A percentile compares a stretch with the other conserved stretches of the same genome.
Conservation (phyloP, 2,329 filamentous ascomycete genomes). For the Sarocladium brachiariae region DNA sequence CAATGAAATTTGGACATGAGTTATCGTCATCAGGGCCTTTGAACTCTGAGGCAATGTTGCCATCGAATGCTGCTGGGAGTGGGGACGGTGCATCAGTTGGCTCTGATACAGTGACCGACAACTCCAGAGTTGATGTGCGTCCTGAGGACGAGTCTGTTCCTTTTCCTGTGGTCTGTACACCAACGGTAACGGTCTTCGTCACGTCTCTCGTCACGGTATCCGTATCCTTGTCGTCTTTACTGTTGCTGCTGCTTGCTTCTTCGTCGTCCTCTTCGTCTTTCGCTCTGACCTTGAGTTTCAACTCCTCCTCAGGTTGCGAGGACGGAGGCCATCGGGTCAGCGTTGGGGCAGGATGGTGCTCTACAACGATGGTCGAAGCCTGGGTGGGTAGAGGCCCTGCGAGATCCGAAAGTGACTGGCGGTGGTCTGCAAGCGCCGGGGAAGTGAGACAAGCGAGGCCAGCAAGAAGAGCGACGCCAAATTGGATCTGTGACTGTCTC, state of each 20-base stretch:
- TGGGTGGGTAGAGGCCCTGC: background rate
- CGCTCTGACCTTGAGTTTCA: background rate
- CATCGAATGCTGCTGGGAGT: slow-evolving; percentile 62
- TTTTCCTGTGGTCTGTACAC: background rate
- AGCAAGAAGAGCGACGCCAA: background rate
- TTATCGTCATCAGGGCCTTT: slow-evolving; percentile 38
- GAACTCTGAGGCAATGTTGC: slow-evolving; percentile 56
- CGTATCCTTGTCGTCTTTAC: slow-evolving; percentile 12
- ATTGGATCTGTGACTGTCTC: slow-evolving; percentile 4
- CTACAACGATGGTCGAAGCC: background rate
- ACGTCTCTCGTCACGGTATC: background rate
- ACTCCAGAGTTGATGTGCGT: slow-evolving; percentile 12
- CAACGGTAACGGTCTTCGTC: slow-evolving; percentile 8
- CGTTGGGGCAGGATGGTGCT: slow-evolving; percentile 3
- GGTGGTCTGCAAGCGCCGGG: background rate
- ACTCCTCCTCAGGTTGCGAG: background rate
- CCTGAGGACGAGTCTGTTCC: slow-evolving; percentile 9
- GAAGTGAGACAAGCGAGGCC: slow-evolving; percentile 4
- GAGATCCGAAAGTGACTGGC: background rate
- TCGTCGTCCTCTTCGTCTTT: slow-evolving; percentile 12
- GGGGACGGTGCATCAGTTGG: slow-evolving; percentile 23
- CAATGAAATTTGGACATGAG: slow-evolving; percentile 62
- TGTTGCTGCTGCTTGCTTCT: background rate
- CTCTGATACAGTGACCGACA: slow-evolving; percentile 17
- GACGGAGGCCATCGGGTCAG: background rate